Base-by-base conservation (phyloP, 495 filamentous ascomycete species). In the Rusavskia elegans region DNA sequence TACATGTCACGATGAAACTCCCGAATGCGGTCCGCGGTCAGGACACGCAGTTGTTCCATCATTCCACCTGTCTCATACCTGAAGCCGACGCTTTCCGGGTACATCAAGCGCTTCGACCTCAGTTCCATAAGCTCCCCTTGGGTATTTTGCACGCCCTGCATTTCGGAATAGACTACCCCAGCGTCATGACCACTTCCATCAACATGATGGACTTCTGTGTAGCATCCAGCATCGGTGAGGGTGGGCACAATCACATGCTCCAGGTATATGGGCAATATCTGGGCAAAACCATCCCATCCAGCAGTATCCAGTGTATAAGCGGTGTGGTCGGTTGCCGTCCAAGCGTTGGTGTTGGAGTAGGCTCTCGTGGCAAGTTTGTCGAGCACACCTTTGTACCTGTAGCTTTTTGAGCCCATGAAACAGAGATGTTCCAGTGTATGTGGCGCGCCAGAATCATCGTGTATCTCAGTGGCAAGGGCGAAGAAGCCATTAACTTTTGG, bases 131-230 rank as follows among this genome's bases (percentile, higher is more conserved):
- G 78, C 63, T 94, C 85, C 14, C 69, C 68, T 53, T 81, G 77
- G 17, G 75, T 83, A 61, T 95, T 95, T 64, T 99, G 84, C 1
- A 92, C 79, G 11, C 80, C 93, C 64, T 99, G 92, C 92, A 99
- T 97, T 66, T 99, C 92, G 1, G 93, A 96, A 68, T 97, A 99
- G 19, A 97, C 92, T 4, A 98, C 92, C 55, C 89, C 92, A 25
- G 92, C 92, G 75, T 99, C 93, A 57, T 97, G 82, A 45, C 90
- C 92, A 52, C 81, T 74, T 36, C 87, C 88, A 64, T 99, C 86
- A 50, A 99, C 76, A 64, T 99, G 93, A 68, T 94, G 86, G 27
- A 99, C 92, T 60, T 99, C 92, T 2, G 92, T 99, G 58, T 93
- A 82, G 63, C 90, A 96, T 4, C 80, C 86, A 45, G 87, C 82